A percentile compares a stretch with the other conserved stretches of the same genome.
Conservation (phyloP, 441 rosid genomes). For the Aleurites moluccanus region DNA sequence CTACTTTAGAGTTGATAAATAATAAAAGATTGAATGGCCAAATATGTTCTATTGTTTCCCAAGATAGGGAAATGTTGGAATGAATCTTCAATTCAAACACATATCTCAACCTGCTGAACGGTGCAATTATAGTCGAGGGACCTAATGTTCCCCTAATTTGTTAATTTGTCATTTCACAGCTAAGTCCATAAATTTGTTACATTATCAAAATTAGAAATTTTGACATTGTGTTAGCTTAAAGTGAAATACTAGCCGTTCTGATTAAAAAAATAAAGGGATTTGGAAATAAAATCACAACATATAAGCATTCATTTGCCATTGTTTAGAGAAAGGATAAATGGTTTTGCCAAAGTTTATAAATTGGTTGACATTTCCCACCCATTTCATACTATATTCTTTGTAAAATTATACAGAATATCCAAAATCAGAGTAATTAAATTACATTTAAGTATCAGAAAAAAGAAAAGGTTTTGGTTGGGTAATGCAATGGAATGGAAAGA, state of each 20-base stretch:
- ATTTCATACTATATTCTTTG: not conserved
- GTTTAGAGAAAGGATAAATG: not conserved
- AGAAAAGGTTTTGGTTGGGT: not conserved
- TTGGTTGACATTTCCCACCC: not conserved
- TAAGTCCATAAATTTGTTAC: not conserved
- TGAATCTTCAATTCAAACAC: slow-evolving; percentile 22
- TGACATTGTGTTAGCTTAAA: too few relatives aligned
- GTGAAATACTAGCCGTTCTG: not conserved
- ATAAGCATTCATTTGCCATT: too few relatives aligned
- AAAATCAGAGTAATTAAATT: not conserved
- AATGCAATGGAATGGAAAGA: too few relatives aligned
- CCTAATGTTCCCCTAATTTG: slow-evolving; percentile 28
- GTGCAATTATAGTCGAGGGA: slow-evolving; percentile 32
- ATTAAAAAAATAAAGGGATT: not conserved
- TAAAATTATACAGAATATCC: not conserved
- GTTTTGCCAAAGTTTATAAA: not conserved
- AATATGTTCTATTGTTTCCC: slow-evolving; percentile 17
- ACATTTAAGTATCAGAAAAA: not conserved
- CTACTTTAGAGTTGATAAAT: slow-evolving; percentile 18
- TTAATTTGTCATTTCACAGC: slow-evolving; percentile 26
- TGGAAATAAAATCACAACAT: not conserved
- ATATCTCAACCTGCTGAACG: slow-evolving; percentile 1
- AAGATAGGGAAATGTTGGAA: slow-evolving; percentile 18
- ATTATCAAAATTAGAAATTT: not conserved
- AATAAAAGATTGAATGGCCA: slow-evolving; percentile 18